Conservation (phyloP, 768 basidiomycete genomes). For the Rhizopogon rudus region DNA sequence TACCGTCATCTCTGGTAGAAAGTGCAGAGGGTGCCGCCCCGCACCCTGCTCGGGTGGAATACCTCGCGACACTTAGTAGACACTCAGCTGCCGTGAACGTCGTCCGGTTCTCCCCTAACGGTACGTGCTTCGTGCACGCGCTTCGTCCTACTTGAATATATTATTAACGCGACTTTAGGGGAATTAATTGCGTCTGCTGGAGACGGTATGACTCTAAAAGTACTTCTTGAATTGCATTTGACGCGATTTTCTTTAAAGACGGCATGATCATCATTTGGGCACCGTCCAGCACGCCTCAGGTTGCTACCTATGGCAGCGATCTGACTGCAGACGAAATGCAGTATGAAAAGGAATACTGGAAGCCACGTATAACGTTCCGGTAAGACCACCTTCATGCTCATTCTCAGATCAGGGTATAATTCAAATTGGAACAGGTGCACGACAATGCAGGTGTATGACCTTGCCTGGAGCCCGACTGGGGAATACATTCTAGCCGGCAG, state of each 20-base stretch:
- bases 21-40: slow-evolving; percentile 28
- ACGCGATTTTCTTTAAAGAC: slow-evolving; percentile 43
- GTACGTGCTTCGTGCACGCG: slow-evolving; percentile 35
- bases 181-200: slow-evolving; percentile 95
- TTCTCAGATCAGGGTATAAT: slow-evolving; percentile 6
- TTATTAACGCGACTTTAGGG: slow-evolving; percentile 39
- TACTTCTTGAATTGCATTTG: slow-evolving; percentile 5
- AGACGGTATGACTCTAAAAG: slow-evolving; percentile 62
- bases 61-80: slow-evolving; percentile 87
- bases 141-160: not conserved
- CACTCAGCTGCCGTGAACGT: slow-evolving; percentile 97
- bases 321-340: slow-evolving; percentile 71
- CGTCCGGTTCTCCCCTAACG: slow-evolving; percentile 92
- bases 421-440: slow-evolving; percentile 58
- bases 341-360: slow-evolving; percentile 95
- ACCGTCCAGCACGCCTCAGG: slow-evolving; percentile 66
- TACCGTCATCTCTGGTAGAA: slow-evolving; percentile 54
- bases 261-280: slow-evolving; percentile 98
- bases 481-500: slow-evolving; percentile 95
- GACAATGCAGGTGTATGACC: slow-evolving; percentile 94
- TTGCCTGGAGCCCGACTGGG: slow-evolving; percentile 95
- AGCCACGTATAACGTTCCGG: slow-evolving; percentile 81
- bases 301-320: slow-evolving; percentile 79
- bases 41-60: slow-evolving; percentile 87
- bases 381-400: slow-evolving; percentile 27